Evolutionary conservation across 805 yeast genomes (phyloP).

Genomic region (Cyberlindnera petersonii): DNA sequence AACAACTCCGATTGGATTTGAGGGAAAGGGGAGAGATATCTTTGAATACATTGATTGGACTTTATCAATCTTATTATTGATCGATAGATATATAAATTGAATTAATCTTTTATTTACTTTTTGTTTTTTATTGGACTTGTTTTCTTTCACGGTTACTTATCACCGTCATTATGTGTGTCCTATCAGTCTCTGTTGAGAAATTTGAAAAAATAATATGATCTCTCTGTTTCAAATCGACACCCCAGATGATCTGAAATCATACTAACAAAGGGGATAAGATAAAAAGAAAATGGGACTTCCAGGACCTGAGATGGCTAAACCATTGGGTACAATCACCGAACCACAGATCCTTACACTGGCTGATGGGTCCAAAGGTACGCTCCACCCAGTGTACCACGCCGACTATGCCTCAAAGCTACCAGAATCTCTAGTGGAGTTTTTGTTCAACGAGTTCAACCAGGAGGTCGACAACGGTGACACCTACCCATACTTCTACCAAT

Average conservation of each 20-base stretch:
- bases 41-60: background rate
- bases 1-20: too few relatives aligned
- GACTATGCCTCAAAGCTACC: slow-evolving; percentile 41
- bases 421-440: slow-evolving; percentile 38
- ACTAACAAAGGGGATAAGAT: background rate
- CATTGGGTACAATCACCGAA: slow-evolving; percentile 33
- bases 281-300: slow-evolving; percentile 12
- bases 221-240: too few relatives aligned
- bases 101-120: too few relatives aligned
- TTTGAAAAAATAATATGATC: too few relatives aligned
- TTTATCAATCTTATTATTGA: background rate
- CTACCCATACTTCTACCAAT: slow-evolving; percentile 53
- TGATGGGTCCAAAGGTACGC: slow-evolving; percentile 48
- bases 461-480: slow-evolving; percentile 74
- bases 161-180: too few relatives aligned
- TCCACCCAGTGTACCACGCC: slow-evolving; percentile 52
- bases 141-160: too few relatives aligned
- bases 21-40: too few relatives aligned
- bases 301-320: slow-evolving; percentile 33
- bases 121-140: too few relatives aligned
- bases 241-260: too few relatives aligned
- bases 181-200: too few relatives aligned
- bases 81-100: background rate
- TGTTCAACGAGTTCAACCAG: slow-evolving; percentile 52
- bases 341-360: slow-evolving; percentile 34